phyloP scores from a whole-genome alignment of 192 early-diverging fungal genomes.

The Umbelopsis sp. region DNA sequence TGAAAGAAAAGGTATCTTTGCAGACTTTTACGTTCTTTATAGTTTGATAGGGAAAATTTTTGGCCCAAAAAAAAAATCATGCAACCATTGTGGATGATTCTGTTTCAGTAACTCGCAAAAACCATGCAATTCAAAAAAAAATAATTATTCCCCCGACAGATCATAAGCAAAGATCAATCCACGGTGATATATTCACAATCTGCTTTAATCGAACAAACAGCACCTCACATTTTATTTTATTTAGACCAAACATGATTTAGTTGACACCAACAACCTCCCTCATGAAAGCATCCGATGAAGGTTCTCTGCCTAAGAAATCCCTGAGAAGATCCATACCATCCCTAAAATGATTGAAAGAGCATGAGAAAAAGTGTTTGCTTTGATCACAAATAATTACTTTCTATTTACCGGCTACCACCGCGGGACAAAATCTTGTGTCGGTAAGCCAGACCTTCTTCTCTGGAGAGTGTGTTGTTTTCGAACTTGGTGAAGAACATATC shows the following conservation, averaged over 20 bases:
- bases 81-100: not conserved
- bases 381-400: not conserved
- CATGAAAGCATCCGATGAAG: conserved; percentile 79
- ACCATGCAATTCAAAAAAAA: conserved; percentile 1
- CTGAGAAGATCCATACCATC: conserved; percentile 75
- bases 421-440: conserved; percentile 73
- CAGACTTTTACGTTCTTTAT: not conserved
- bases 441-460: conserved; percentile 67
- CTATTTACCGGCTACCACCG: conserved; percentile 60
- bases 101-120: not conserved
- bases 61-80: not conserved
- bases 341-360: conserved; percentile 23
- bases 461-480: conserved; percentile 61
- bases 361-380: conserved; percentile 4
- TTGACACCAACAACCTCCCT: conserved; percentile 64
- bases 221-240: no score
- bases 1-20: not conserved
- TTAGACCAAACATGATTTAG: not conserved
- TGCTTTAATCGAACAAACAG: no score
- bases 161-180: not conserved
- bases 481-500: conserved; percentile 83
- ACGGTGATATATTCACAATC: no score
- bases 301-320: conserved; percentile 81
- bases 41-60: not conserved
- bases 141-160: conserved; percentile 9